Percentiles rank a stretch among this genome's conserved stretches.
These are phyloP conservation scores for Eleusine indica DNA, from an alignment of 176 grass and related monocot genomes.

Conservation along the genomic window DNA sequence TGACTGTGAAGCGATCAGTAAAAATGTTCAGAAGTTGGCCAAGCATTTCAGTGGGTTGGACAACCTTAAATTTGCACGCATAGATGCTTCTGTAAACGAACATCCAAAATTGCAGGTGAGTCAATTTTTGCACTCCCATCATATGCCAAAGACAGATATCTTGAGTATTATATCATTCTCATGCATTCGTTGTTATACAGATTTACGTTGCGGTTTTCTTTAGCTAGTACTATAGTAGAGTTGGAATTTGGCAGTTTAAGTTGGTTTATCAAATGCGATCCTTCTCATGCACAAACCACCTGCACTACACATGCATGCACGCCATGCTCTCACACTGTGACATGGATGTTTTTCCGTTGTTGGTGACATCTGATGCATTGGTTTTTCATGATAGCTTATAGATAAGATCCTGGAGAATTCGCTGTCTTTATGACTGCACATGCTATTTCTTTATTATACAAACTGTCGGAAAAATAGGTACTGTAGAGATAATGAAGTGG, in stretches of 20 bases:
- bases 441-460: not conserved
- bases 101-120: constrained; percentile 79
- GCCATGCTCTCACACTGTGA: not conserved
- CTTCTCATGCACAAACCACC: not conserved
- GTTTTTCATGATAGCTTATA: not conserved
- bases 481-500: not conserved
- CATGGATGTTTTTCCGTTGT: not conserved
- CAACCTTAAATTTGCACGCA: constrained; percentile 67
- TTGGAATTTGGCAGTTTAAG: constrained; percentile 4
- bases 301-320: not conserved
- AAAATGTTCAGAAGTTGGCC: constrained; percentile 68
- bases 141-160: not conserved
- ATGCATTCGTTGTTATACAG: not conserved
- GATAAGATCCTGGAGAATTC: constrained; percentile 14
- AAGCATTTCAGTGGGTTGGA: constrained; percentile 62
- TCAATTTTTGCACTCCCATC: constrained; percentile 6
- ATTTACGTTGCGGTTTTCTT: not conserved
- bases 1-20: constrained; percentile 68
- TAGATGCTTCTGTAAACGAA: constrained; percentile 81
- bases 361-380: not conserved
- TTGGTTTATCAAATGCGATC: not conserved
- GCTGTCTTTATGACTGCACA: not conserved
- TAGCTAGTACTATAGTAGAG: not conserved
- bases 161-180: not conserved
- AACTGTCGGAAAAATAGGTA: not conserved